Evolutionary conservation across 192 early-diverging fungal species (phyloP).

Genomic region (Bifiguratus adelaidae): DNA sequence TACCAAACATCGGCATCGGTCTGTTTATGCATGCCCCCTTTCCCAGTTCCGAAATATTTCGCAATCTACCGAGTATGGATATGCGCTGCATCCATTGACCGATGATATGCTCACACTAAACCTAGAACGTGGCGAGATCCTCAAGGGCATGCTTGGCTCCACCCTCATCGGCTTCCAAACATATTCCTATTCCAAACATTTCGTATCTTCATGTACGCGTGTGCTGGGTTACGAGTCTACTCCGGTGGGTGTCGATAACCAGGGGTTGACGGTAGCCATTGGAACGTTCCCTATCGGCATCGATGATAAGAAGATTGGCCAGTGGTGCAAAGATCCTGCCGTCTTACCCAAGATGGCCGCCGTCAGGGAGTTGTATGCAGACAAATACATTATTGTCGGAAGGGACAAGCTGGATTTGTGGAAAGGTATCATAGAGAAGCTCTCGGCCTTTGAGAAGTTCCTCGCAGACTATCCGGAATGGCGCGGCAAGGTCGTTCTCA

Average conservation of each 20-base stretch:
- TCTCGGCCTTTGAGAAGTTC: constrained; percentile 90
- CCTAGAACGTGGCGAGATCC: constrained; percentile 69
- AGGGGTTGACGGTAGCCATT: constrained; percentile 63
- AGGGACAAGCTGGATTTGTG: constrained; percentile 93
- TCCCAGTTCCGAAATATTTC: constrained; percentile 91
- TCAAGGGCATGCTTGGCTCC: constrained; percentile 84
- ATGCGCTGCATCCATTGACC: not conserved
- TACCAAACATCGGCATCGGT: constrained; percentile 79
- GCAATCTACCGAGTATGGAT: constrained; percentile 68
- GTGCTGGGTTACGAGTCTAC: constrained; percentile 90
- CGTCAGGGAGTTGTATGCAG: constrained; percentile 75
- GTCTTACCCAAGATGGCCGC: constrained; percentile 72
- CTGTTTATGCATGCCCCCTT: constrained; percentile 97
- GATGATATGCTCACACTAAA: not conserved
- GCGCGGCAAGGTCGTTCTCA: constrained; percentile 87
- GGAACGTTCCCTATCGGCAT: constrained; percentile 97
- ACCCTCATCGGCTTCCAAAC: constrained; percentile 93
- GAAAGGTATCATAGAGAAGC: constrained; percentile 90
- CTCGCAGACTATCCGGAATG: constrained; percentile 84
- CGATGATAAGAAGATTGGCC: constrained; percentile 63
- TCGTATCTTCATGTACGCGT: constrained; percentile 85
- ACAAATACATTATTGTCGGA: constrained; percentile 92
- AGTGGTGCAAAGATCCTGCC: constrained; percentile 40
- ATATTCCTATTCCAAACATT: constrained; percentile 91
- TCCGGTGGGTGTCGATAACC: constrained; percentile 77